Evolutionary conservation across 805 yeast species (phyloP).

Genomic region (Hanseniaspora vineae): DNA sequence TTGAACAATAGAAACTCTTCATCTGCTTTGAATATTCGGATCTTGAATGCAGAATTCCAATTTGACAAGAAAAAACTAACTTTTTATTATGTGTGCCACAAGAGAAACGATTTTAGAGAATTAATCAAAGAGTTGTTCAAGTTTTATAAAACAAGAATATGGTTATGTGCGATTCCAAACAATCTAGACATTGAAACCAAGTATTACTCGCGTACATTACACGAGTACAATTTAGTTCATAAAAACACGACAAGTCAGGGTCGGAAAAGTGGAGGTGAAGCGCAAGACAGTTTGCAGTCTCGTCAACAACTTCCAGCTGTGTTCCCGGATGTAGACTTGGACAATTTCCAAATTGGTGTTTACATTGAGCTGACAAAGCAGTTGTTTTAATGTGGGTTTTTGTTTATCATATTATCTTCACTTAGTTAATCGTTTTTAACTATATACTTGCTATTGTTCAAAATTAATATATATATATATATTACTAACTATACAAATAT

Average conservation of each 20-base stretch:
- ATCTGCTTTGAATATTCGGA: slow-evolving; percentile 36
- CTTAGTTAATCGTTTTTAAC: too few relatives aligned
- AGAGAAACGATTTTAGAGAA: slow-evolving; percentile 61
- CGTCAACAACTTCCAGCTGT: background rate
- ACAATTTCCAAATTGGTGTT: slow-evolving; percentile 26
- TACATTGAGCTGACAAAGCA: slow-evolving; percentile 22
- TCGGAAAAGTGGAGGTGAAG: too few relatives aligned
- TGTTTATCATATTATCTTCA: too few relatives aligned
- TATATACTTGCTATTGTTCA: too few relatives aligned
- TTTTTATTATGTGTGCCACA: slow-evolving; percentile 51
- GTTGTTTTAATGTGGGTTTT: too few relatives aligned
- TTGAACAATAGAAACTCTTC: slow-evolving; percentile 20
- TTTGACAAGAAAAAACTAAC: slow-evolving; percentile 69
- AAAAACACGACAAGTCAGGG: slow-evolving; percentile 1
- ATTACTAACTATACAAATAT: too few relatives aligned
- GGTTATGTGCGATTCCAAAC: slow-evolving; percentile 63
- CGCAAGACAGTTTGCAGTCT: too few relatives aligned
- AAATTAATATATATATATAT: too few relatives aligned
- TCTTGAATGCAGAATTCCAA: slow-evolving; percentile 69
- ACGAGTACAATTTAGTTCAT: slow-evolving; percentile 24
- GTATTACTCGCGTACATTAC: slow-evolving; percentile 19
- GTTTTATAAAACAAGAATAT: slow-evolving; percentile 65
- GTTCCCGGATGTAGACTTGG: slow-evolving; percentile 19
- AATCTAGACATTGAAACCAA: slow-evolving; percentile 20
- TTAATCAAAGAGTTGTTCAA: slow-evolving; percentile 62